phyloP scores from a whole-genome alignment of 768 basidiomycete species.

The Imleria badia region DNA sequence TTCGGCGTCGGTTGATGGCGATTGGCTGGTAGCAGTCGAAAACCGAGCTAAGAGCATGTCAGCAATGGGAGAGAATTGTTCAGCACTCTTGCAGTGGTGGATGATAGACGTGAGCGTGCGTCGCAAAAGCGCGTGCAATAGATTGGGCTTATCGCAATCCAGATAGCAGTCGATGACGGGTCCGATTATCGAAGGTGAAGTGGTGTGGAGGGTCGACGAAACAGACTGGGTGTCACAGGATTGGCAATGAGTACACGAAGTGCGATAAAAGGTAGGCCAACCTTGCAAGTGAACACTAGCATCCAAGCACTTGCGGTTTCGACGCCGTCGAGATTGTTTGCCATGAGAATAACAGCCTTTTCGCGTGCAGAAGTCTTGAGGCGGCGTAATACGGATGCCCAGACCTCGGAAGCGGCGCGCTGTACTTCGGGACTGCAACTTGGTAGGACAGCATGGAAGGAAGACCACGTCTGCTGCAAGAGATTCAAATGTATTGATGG shows the following conservation, averaged over 20 bases:
- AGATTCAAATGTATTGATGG: constrained; percentile 56
- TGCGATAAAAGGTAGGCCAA: constrained; percentile 19
- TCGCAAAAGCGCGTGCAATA: constrained; percentile 57
- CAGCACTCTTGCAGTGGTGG: constrained; percentile 75
- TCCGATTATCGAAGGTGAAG: constrained; percentile 59
- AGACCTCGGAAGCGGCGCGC: constrained; percentile 80
- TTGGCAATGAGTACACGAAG: neutral
- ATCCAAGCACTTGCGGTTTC: constrained; percentile 74
- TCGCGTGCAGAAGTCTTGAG: constrained; percentile 61
- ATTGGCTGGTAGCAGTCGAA: constrained; percentile 10
- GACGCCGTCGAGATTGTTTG: constrained; percentile 45
- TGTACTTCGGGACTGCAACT: constrained; percentile 71
- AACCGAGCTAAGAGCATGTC: constrained; percentile 52
- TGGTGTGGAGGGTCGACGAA: constrained; percentile 78
- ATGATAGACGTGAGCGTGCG: constrained; percentile 76
- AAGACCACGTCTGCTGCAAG: constrained; percentile 59
- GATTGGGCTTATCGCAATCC: constrained; percentile 36
- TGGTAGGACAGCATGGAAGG: constrained; percentile 49
- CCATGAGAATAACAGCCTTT: constrained; percentile 56
- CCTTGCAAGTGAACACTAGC: constrained; percentile 78
- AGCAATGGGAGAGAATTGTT: constrained; percentile 58
- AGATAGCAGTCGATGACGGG: constrained; percentile 60
- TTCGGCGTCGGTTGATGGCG: constrained; percentile 5
- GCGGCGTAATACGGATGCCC: constrained; percentile 76
- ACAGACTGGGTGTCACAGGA: constrained; percentile 53